Evolutionary conservation across 768 basidiomycete genomes (phyloP).

Genomic region (Stropharia rugosoannulata): DNA sequence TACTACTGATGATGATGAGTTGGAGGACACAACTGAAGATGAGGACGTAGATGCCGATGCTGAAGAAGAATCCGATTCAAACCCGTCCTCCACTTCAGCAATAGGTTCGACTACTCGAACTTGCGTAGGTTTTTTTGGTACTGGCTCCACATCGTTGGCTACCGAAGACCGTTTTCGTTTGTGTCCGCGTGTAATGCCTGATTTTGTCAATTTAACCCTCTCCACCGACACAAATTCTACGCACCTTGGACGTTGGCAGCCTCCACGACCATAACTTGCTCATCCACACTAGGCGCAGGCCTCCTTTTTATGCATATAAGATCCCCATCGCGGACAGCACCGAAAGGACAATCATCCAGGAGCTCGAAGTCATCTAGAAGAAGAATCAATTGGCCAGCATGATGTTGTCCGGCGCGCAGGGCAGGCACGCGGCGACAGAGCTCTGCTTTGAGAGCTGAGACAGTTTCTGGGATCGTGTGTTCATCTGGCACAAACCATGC

Average conservation of each 20-base stretch:
- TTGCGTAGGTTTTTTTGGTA: background rate
- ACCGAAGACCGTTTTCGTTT: constrained; percentile 9
- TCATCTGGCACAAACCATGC: constrained; percentile 50
- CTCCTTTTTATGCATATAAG: constrained; percentile 34
- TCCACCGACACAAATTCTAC: background rate
- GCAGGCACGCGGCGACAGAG: constrained; percentile 33
- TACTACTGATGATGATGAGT: constrained; percentile 13
- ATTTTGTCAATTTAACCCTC: background rate
- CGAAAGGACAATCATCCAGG: constrained; percentile 35
- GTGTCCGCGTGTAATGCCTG: constrained; percentile 9
- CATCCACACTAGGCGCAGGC: constrained; percentile 5
- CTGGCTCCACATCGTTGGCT: background rate
- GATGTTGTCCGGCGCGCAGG: constrained; percentile 23
- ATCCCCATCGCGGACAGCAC: constrained; percentile 49
- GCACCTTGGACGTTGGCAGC: background rate
- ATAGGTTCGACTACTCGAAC: constrained; percentile 1
- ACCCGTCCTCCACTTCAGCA: constrained; percentile 6
- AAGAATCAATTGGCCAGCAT: constrained; percentile 25
- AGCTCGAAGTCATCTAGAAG: constrained; percentile 49
- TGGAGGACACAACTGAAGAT: constrained; percentile 22
- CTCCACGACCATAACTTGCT: background rate
- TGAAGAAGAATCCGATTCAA: constrained; percentile 19
- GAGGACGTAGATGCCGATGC: constrained; percentile 21
- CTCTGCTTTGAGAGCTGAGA: constrained; percentile 36
- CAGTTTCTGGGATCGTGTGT: constrained; percentile 20